Base-by-base conservation (phyloP, 192 early-diverging fungal species). In the Bifiguratus adelaidae region DNA sequence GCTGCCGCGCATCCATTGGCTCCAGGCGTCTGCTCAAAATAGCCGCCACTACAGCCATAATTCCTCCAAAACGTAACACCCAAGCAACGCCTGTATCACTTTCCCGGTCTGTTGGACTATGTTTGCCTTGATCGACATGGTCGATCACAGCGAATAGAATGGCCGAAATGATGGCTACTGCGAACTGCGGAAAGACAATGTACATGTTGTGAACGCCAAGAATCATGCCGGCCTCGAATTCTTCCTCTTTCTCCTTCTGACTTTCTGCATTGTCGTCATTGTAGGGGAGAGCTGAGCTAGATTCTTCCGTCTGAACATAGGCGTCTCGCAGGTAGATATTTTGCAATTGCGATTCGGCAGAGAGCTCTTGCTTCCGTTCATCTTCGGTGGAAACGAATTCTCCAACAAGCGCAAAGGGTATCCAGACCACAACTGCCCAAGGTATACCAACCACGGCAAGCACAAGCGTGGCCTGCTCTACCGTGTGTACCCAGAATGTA, bases 161-260 rank as follows among this genome's bases (percentile, higher is more conserved):
- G 7, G 62, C 76, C 50, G 80, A 80, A 18, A 89, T 61, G 32
- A 91, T 58, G 7, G 88, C 86, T n/a, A 81, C 80, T 2, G 81
- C 61, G 58, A 98, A 91, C 61, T 98, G 95, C 8, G 95, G 95
- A 33, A 93, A 52, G 3, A 92, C 89, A 42, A 95, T 84, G 56
- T 89, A 95, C 56, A 96, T 84, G 58, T 98, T 98, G 65, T 94
- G 91, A 19, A 96, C 87, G 2, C 92, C 95, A 30, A 95, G 66
- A 8, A 92, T 77, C 34, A 89, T 74, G 18, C 85, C 86, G 0
- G 84, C 76, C 27, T 65, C 62, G 35, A 65, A 65, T 6, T 65
- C 61, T 8, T 63, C 61, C 22, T 55, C 36, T 2, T 52, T 33
- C 7, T 38, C 21, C 16, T 58, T 34, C 7, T 47, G 21, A 1